Percentiles rank a stretch among this genome's conserved stretches.
Conservation (phyloP, 2,329 filamentous ascomycete genomes). For the Monilinia fructigena region DNA sequence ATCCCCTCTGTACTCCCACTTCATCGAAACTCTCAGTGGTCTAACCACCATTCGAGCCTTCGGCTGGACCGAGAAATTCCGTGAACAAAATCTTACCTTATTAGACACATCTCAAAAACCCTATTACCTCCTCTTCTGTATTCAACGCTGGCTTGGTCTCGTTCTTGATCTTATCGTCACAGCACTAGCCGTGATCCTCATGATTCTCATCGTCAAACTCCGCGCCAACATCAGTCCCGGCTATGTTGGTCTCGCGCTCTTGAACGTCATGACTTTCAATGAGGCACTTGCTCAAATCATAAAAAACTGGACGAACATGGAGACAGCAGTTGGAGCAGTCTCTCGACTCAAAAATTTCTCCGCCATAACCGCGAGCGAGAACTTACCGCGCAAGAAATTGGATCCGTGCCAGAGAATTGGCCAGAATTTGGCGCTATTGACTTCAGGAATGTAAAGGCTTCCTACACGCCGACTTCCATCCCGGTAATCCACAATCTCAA, state of each 20-base stretch:
- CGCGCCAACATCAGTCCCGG: conserved; percentile 34
- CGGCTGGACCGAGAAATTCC: conserved; percentile 41
- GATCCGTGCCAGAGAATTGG: conserved; percentile 30
- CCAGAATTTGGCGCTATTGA: conserved; percentile 38
- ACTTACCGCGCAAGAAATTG: conserved; percentile 26
- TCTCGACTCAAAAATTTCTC: conserved; percentile 30
- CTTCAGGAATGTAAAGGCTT: conserved; percentile 38
- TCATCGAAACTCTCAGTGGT: conserved; percentile 48
- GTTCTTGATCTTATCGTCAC: conserved; percentile 38
- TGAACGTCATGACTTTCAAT: conserved; percentile 38
- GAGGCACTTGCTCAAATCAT: conserved; percentile 31
- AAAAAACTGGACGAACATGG: conserved; percentile 35
- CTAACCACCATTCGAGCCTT: conserved; percentile 49
- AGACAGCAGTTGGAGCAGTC: conserved; percentile 37
- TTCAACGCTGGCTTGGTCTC: conserved; percentile 58
- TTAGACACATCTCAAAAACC: conserved; percentile 56
- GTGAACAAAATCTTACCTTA: conserved; percentile 44
- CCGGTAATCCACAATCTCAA: conserved; percentile 37
- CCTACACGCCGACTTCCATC: conserved; percentile 34
- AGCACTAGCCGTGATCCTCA: conserved; percentile 39
- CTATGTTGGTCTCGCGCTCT: conserved; percentile 37
- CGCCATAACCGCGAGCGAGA: conserved; percentile 27
- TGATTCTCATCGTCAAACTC: conserved; percentile 41
- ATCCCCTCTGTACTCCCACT: conserved; percentile 49
- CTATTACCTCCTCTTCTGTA: conserved; percentile 56